Evolutionary conservation across 768 basidiomycete genomes (phyloP).

Genomic region (Exsudoporus frostii): DNA sequence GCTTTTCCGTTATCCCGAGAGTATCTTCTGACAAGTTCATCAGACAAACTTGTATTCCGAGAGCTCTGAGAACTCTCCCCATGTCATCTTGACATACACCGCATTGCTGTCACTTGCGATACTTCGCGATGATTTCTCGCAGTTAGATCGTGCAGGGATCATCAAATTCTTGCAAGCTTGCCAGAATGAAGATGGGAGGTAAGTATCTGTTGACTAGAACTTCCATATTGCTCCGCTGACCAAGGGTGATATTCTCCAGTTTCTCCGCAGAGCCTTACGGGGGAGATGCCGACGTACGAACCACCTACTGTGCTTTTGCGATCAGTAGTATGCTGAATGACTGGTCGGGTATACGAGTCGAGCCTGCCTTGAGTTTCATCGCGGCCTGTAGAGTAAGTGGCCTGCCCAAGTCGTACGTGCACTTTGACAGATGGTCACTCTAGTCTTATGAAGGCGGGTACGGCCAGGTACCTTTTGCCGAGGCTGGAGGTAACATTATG

Average conservation of each 20-base stretch:
- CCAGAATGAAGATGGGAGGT: conserved; percentile 86
- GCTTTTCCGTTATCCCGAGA: not conserved
- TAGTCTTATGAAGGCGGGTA: conserved; percentile 95
- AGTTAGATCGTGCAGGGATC: conserved; percentile 68
- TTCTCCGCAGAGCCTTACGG: conserved; percentile 69
- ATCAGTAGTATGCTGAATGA: conserved; percentile 76
- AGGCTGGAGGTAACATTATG: conserved; percentile 69
- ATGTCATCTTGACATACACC: conserved; percentile 93
- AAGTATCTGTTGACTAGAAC: conserved; percentile 7
- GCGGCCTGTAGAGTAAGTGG: conserved; percentile 63
- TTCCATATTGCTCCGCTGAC: conserved; percentile 1
- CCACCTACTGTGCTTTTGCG: conserved; percentile 84
- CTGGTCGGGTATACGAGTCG: conserved; percentile 70
- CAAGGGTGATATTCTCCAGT: conserved; percentile 35
- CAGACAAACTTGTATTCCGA: conserved; percentile 39
- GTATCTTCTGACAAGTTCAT: conserved; percentile 10
- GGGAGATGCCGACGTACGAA: conserved; percentile 76
- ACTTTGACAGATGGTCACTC: not conserved
- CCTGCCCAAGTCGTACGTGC: not conserved
- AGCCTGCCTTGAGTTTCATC: conserved; percentile 61
- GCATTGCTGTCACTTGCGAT: conserved; percentile 81
- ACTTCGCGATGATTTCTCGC: conserved; percentile 78
- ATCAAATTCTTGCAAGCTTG: conserved; percentile 63
- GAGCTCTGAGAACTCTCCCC: conserved; percentile 59
- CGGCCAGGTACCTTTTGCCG: conserved; percentile 74